Percentiles rank a stretch among this genome's conserved stretches.
Conservation (phyloP, 2,329 filamentous ascomycete species). For the Keithomyces neogunnii region DNA sequence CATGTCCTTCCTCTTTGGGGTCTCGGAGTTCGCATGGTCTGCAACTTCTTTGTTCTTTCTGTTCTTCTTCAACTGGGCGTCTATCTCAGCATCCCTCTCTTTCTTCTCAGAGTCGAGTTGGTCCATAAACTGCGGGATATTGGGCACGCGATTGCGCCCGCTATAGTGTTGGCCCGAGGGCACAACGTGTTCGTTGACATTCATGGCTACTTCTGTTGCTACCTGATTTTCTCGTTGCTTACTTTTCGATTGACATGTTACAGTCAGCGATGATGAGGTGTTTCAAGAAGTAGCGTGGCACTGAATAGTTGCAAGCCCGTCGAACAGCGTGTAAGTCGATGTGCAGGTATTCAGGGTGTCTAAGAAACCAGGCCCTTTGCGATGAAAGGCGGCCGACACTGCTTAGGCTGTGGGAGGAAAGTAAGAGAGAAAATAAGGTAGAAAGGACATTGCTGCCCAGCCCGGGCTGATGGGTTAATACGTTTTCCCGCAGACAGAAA, state of each 20-base stretch:
- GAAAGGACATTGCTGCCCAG: no score
- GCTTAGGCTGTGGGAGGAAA: no score
- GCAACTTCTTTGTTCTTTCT: slow-evolving; percentile 26
- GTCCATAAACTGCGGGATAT: slow-evolving; percentile 75
- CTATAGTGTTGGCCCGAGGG: slow-evolving; percentile 66
- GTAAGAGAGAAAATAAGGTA: no score
- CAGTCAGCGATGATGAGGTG: not conserved
- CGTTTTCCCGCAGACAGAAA: no score
- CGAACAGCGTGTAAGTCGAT: no score
- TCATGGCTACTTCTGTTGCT: slow-evolving; percentile 19
- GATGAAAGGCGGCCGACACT: no score
- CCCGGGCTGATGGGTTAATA: no score
- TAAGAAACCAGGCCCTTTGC: no score
- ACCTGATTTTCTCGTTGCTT: not conserved
- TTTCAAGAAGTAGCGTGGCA: not conserved
- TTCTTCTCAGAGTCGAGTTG: slow-evolving; percentile 73
- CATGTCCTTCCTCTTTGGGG: slow-evolving; percentile 38
- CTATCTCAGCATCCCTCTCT: slow-evolving; percentile 62
- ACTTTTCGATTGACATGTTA: not conserved
- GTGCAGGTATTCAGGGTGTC: no score
- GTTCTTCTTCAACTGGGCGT: slow-evolving; percentile 41
- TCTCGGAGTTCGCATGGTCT: slow-evolving; percentile 32
- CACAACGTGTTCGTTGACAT: slow-evolving; percentile 29
- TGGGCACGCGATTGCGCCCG: slow-evolving; percentile 75
- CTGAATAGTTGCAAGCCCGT: not conserved